Base-by-base conservation (phyloP, 2,329 filamentous ascomycete genomes). In the Orbilia ellipsospora region DNA sequence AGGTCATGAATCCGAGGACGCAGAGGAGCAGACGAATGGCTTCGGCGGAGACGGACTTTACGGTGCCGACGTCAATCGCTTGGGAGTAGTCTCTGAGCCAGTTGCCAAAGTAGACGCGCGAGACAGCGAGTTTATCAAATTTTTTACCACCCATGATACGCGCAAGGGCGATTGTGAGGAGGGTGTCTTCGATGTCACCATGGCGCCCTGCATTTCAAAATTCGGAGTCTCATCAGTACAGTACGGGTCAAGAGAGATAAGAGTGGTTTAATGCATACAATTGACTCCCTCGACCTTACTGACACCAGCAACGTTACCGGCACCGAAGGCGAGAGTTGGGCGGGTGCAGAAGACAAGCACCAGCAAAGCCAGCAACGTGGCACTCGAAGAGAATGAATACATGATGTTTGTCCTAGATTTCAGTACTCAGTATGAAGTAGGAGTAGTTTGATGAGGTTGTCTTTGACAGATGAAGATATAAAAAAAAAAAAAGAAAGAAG, bases 81-180 rank as follows among this genome's bases (percentile, higher is more conserved):
- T 97, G 94, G 63, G 92, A 95, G 83, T 97, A 97, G 83, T 97
- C 94, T 67, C 89, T 88, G 40, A 97, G 88, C 94, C 94, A 97
- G 85, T 97, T 97, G 78, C 94, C 94, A 84, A 97, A 97, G 85
- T 97, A 97, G 77, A 96, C 92, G 76, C 93, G 89, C 78, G 94
- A 92, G 77, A 97, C 91, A 81, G 90, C 91, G 80, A 96, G 88
- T 84, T 95, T 95, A 85, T 88, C 89, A 83, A 96, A 97, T 81
- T 94, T 96, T 85, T 94, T 93, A 77, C 84, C 84, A 18, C 88
- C 88, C 44, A 87, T 85, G 48, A 86, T 86, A 74, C 87, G 86
- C 51, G 89, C 88, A 81, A 90, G 88, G 56, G 83, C 77, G 68
- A 97, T 85, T 74, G 88, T 89, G 73, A 96, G 88, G 66, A 97